Percentiles rank a stretch among this genome's conserved stretches.
phyloP scores from a whole-genome alignment of 257 asterid genomes.

The Lycium barbarum region DNA sequence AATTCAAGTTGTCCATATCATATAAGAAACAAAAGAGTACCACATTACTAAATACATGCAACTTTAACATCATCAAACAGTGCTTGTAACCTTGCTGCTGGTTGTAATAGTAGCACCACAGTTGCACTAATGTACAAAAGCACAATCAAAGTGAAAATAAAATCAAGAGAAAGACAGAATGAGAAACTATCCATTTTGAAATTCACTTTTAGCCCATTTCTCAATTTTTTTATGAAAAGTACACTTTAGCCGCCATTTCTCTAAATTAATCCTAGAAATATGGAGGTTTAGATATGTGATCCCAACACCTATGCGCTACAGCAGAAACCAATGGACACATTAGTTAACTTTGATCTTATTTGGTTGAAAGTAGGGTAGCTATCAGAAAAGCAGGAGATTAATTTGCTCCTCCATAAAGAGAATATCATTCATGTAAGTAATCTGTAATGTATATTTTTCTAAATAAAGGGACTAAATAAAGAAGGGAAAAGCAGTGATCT shows the following conservation, averaged over 20 bases:
- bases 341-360: no score
- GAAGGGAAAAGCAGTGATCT: no score
- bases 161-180: not conserved
- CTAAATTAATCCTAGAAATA: no score
- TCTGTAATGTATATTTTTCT: no score
- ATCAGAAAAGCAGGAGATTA: no score
- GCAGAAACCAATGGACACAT: no score
- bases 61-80: conserved; percentile 36
- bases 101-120: conserved; percentile 16
- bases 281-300: no score
- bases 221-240: not conserved
- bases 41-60: conserved; percentile 36
- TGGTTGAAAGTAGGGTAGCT: no score
- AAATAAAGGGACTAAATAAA: no score
- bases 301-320: no score
- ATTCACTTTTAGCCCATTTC: conserved; percentile 1
- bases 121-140: conserved; percentile 18
- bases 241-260: not conserved
- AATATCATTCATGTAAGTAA: no score
- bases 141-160: not conserved
- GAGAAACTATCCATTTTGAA: conserved; percentile 6
- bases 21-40: conserved; percentile 24
- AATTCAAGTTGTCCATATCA: not conserved
- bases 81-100: not conserved
- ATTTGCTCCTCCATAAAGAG: no score